Conservation (phyloP, 352 stramenopile species). For the Globisporangium radiosum region DNA sequence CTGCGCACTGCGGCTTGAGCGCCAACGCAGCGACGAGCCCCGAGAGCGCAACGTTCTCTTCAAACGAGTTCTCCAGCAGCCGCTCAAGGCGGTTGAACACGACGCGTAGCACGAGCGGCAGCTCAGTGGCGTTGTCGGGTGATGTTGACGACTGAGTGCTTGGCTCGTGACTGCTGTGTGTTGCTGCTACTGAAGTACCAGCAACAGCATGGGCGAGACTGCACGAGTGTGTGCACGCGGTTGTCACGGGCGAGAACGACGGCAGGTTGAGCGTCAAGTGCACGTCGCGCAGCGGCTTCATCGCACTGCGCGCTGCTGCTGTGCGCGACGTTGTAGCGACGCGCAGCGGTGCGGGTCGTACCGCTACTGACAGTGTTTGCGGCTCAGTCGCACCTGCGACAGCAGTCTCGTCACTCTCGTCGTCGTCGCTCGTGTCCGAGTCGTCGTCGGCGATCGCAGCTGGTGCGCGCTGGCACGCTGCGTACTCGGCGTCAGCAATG, state of each 20-base stretch:
- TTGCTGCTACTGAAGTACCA: not conserved
- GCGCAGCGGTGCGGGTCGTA: not conserved
- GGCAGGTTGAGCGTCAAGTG: slow-evolving; percentile 60
- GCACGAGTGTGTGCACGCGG: slow-evolving; percentile 12
- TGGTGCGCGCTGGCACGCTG: slow-evolving; percentile 58
- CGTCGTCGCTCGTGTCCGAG: slow-evolving; percentile 32
- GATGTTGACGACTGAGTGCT: not conserved
- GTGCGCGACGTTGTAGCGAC: slow-evolving; percentile 33
- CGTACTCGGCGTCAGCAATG: slow-evolving; percentile 78
- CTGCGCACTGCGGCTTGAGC: slow-evolving; percentile 44
- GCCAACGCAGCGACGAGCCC: slow-evolving; percentile 69
- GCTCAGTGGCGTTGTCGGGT: not conserved
- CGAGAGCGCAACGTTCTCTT: slow-evolving; percentile 78
- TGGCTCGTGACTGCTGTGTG: not conserved
- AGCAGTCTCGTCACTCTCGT: not conserved
- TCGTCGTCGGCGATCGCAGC: slow-evolving; percentile 34
- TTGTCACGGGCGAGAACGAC: slow-evolving; percentile 57
- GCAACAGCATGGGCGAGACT: slow-evolving; percentile 4
- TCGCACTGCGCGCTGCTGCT: slow-evolving; percentile 45
- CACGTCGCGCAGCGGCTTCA: slow-evolving; percentile 64
- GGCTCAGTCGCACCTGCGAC: not conserved
- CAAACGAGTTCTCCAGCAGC: slow-evolving; percentile 74
- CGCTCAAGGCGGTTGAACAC: slow-evolving; percentile 70
- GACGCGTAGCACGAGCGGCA: slow-evolving; percentile 64
- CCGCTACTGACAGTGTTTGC: not conserved